These are phyloP conservation scores for Penicillium sp. DNA, from an alignment of 2,329 filamentous ascomycete genomes.

Conservation along the genomic window DNA sequence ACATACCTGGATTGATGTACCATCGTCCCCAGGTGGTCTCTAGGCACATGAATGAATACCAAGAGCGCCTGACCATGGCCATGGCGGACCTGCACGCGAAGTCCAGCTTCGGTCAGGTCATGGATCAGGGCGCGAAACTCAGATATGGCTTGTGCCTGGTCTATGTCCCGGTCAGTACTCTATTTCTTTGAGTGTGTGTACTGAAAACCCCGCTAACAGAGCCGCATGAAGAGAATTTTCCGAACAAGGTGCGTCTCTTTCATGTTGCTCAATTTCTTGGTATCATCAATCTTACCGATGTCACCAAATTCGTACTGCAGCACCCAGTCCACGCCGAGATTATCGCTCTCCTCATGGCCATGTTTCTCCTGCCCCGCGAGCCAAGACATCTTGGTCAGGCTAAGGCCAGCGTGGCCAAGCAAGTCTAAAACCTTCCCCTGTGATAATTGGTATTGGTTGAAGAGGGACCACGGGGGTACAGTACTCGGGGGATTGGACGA, in stretches of 20 bases:
- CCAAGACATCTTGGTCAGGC: constrained; percentile 28
- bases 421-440: not conserved
- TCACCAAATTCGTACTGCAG: constrained; percentile 74
- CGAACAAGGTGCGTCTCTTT: not conserved
- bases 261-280: not conserved
- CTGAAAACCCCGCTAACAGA: not conserved
- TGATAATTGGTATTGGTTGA: not conserved
- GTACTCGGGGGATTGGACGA: not conserved
- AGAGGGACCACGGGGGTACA: not conserved
- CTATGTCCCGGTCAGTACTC: constrained; percentile 45
- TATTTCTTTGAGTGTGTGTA: not conserved
- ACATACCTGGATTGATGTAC: constrained; percentile 74
- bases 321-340: constrained; percentile 83
- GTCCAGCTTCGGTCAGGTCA: constrained; percentile 73
- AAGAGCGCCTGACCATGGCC: constrained; percentile 75
- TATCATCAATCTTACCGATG: constrained; percentile 53
- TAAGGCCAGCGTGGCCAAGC: not conserved
- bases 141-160: constrained; percentile 67
- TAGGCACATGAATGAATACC: constrained; percentile 79
- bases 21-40: constrained; percentile 73
- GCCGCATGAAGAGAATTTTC: not conserved
- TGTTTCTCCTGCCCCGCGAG: constrained; percentile 22
- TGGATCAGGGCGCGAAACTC: constrained; percentile 77
- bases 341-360: constrained; percentile 45
- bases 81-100: constrained; percentile 83